Conservation (phyloP, 441 rosid species). For the Dalechampia spathulata region DNA sequence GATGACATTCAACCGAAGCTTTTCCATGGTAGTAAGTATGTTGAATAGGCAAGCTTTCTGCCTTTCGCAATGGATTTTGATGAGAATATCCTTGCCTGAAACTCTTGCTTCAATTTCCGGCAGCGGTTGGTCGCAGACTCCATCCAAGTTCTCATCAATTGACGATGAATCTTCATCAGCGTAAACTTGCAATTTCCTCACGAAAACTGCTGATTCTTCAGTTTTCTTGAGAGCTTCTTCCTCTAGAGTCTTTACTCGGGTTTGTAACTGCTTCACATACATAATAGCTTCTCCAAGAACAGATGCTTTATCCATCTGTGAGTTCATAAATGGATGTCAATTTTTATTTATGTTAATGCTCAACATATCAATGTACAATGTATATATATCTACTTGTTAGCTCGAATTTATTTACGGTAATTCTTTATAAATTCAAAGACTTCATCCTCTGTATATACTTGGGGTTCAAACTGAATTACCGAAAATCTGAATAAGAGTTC, state of each 20-base stretch:
- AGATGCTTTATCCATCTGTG: slow-evolving; percentile 71
- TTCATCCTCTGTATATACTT: too few relatives aligned
- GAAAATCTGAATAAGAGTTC: too few relatives aligned
- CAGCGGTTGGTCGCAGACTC: slow-evolving; percentile 23
- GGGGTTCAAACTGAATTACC: too few relatives aligned
- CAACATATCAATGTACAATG: too few relatives aligned
- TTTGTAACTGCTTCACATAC: slow-evolving; percentile 70
- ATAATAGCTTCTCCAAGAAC: slow-evolving; percentile 74
- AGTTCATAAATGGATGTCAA: neutral
- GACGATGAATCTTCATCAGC: slow-evolving; percentile 33
- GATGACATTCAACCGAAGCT: slow-evolving; percentile 36
- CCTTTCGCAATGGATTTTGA: slow-evolving; percentile 56
- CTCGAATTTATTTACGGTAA: too few relatives aligned
- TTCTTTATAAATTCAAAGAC: too few relatives aligned
- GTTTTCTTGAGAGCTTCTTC: slow-evolving; percentile 36
- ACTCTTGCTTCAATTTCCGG: slow-evolving; percentile 66
- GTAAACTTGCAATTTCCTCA: slow-evolving; percentile 47
- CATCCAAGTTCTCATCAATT: slow-evolving; percentile 23
- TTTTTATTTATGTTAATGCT: too few relatives aligned
- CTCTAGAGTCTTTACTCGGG: slow-evolving; percentile 48
- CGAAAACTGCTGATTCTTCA: slow-evolving; percentile 41
- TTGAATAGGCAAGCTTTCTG: slow-evolving; percentile 32
- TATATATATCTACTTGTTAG: too few relatives aligned
- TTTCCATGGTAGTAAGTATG: slow-evolving; percentile 41
- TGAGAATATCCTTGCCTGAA: slow-evolving; percentile 40